phyloP scores from a whole-genome alignment of 768 basidiomycete genomes.

The Rickenella mellea region DNA sequence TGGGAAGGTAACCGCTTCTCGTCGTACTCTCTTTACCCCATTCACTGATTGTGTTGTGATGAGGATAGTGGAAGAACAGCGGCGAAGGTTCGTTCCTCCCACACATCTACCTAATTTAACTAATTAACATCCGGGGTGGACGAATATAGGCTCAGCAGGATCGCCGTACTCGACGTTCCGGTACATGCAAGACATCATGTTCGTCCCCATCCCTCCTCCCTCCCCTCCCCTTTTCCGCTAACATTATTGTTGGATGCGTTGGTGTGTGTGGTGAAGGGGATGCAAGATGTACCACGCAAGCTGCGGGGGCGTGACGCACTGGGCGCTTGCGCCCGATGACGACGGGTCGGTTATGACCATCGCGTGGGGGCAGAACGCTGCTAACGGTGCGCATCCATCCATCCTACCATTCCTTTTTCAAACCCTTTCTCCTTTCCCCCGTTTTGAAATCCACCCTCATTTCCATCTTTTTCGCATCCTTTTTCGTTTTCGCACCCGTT shows the following conservation, averaged over 20 bases:
- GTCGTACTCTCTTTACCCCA: neutral
- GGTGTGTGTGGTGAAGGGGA: conserved; percentile 37
- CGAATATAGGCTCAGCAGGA: conserved; percentile 67
- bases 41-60: conserved; percentile 10
- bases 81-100: conserved; percentile 58
- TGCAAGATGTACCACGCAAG: conserved; percentile 65
- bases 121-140: conserved; percentile 4
- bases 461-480: too few species aligned
- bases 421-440: too few species aligned
- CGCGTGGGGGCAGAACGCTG: conserved; percentile 79
- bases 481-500: too few species aligned
- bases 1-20: conserved; percentile 49
- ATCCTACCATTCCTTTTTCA: too few species aligned
- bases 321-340: conserved; percentile 67
- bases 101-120: neutral
- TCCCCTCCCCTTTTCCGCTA: neutral
- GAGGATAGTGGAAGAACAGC: conserved; percentile 79
- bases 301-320: conserved; percentile 87
- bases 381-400: conserved; percentile 45
- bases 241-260: too few species aligned
- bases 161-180: conserved; percentile 85
- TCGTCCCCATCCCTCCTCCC: conserved; percentile 15
- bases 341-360: conserved; percentile 75
- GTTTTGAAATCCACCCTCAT: too few species aligned
- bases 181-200: conserved; percentile 82